Conservation (phyloP, 1,139 yeast genomes). For the Arxiozyma bovina region DNA sequence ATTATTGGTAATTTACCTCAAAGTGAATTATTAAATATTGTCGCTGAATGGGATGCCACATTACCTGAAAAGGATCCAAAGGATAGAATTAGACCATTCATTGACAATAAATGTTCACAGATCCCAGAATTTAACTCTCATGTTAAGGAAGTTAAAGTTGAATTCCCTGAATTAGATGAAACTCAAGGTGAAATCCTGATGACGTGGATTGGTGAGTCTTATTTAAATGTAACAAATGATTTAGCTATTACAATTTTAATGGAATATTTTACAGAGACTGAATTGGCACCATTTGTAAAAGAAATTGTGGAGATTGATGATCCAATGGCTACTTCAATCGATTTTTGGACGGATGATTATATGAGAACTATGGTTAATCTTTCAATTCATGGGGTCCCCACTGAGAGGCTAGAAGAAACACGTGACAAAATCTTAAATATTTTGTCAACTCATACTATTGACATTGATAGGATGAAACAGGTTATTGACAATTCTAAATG, state of each 20-base stretch:
- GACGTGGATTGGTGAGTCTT: conserved; percentile 78
- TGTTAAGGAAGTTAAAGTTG: conserved; percentile 42
- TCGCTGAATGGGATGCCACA: conserved; percentile 55
- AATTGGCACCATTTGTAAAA: conserved; percentile 60
- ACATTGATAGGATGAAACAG: conserved; percentile 56
- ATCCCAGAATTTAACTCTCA: conserved; percentile 32
- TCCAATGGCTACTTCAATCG: conserved; percentile 71
- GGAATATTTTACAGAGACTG: conserved; percentile 67
- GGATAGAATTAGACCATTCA: conserved; percentile 61
- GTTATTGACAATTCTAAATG: conserved; percentile 57
- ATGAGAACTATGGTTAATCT: conserved; percentile 51
- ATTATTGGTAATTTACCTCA: conserved; percentile 81
- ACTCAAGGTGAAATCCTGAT: conserved; percentile 67
- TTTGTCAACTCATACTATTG: conserved; percentile 51
- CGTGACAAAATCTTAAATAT: conserved; percentile 45
- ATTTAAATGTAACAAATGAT: conserved; percentile 43
- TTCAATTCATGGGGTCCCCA: conserved; percentile 67
- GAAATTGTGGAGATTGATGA: conserved; percentile 70
- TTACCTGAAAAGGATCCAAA: conserved; percentile 34
- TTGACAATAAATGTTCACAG: conserved; percentile 54
- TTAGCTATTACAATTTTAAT: conserved; percentile 66
- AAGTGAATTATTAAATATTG: conserved; percentile 50
- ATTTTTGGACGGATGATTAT: conserved; percentile 63
- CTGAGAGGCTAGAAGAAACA: conserved; percentile 47
- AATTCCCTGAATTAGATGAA: conserved; percentile 87